Evolutionary conservation across 768 basidiomycete species (phyloP).

Genomic region (Kwoniella pini): DNA sequence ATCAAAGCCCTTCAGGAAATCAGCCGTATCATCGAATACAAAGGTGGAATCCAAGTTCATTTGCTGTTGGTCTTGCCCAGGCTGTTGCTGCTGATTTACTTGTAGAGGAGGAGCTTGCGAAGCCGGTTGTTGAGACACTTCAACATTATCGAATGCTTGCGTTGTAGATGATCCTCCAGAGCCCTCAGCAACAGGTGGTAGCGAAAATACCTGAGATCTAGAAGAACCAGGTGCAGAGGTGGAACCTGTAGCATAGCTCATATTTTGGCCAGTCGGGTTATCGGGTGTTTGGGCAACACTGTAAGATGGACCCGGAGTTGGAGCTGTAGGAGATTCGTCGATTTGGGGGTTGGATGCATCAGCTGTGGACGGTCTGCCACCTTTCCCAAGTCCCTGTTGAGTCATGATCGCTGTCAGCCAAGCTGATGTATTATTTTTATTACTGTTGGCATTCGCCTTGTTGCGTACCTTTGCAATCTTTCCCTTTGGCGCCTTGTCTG

Average conservation of each 20-base stretch:
- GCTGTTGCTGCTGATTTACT: conserved; percentile 8
- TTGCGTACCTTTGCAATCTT: conserved; percentile 24
- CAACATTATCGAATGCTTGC: background rate
- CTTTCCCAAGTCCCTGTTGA: conserved; percentile 12
- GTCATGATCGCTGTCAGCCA: conserved; percentile 16
- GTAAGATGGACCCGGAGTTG: background rate
- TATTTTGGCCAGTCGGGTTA: background rate
- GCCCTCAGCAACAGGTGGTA: conserved; percentile 3
- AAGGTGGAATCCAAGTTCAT: conserved; percentile 1
- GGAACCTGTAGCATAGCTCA: conserved; percentile 6
- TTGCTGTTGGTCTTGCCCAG: background rate
- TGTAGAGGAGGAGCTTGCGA: conserved; percentile 6
- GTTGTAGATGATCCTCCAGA: background rate
- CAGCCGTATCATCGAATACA: conserved; percentile 12
- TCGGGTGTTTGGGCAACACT: conserved; percentile 6
- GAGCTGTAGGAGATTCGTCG: conserved; percentile 8
- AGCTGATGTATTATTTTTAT: background rate
- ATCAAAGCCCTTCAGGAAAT: conserved; percentile 15
- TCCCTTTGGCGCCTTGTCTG: conserved; percentile 15
- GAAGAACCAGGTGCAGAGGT: conserved; percentile 17
- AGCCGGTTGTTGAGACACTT: background rate
- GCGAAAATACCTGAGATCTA: conserved; percentile 14
- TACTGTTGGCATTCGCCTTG: background rate
- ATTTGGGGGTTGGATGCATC: conserved; percentile 3
- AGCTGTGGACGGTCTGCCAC: conserved; percentile 15